Evolutionary conservation across 805 yeast species (phyloP), one percentile per base, ranked within the genome.

Genomic region (Scheffersomyces ergatensis): DNA sequence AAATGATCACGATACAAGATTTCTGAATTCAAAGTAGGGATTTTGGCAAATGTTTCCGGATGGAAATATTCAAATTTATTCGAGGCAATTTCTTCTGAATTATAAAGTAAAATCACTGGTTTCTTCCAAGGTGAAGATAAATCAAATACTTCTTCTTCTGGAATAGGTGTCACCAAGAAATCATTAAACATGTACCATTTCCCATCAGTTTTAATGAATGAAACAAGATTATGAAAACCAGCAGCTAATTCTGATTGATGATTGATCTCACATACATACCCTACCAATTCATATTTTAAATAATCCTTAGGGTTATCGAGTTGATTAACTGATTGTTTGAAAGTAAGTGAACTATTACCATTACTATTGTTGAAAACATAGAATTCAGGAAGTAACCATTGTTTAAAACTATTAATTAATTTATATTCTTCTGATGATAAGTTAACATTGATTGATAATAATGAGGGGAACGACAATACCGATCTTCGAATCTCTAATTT

Each of bases 121-220:
- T 78, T 78, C 57, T 93, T 93, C 96, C 97, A 90, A 68, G 83
- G 72, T 36, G 74, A 71, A 1, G 80, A 65, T 36, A 89, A 62
- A 55, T 89, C 79, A 36, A 89, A 70, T 0, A 86, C 97, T 50
- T 93, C 97, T 12, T 74, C 76, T 50, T 83, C 87, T 1, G 83
- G 73, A 0, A 93, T 72, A 18, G 80, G 82, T 51, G 80, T 77
- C 13, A 90, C 98, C 48, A 93, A 66, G 62, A 92, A 93, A 60
- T 93, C 98, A 57, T 93, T 93, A 60, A 93, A 89, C 55, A 93
- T 60, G 54, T 74, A 80, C 99, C 99, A 93, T 50, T 56, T 56
- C 35, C 72, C 72, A 13, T 62, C 66, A 3, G 79, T 63, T 45
- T 74, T 73, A 2, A 77, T 72, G 49, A 76, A 77, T 0, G 89